phyloP scores from a whole-genome alignment of 257 asterid species.

The Jacaranda copaia region DNA sequence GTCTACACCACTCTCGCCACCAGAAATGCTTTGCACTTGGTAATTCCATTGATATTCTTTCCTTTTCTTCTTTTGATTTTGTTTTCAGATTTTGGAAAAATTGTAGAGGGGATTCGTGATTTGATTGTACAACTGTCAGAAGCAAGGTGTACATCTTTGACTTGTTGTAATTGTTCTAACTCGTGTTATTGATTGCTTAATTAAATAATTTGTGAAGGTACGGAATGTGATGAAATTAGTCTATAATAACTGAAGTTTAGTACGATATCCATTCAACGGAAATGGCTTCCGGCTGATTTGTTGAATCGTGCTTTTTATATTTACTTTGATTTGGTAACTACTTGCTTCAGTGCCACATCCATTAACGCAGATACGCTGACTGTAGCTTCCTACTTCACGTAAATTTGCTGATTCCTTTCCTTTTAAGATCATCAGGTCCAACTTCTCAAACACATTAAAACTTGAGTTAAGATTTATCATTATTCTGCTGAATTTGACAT shows the following conservation, averaged over 20 bases:
- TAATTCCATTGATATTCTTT: slow-evolving; percentile 28
- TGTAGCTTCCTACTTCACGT: not conserved
- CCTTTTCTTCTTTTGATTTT: not conserved
- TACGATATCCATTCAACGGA: not conserved
- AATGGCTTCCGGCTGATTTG: not conserved
- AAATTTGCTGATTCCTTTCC: not conserved
- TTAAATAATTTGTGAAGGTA: slow-evolving; percentile 5
- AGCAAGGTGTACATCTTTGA: slow-evolving; percentile 11
- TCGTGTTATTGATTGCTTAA: slow-evolving; percentile 8
- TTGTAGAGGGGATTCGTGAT: not conserved
- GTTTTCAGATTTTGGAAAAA: not conserved
- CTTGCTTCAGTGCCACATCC: not conserved
- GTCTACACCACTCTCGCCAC: slow-evolving; percentile 98
- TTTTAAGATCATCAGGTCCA: not conserved
- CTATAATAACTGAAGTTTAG: not conserved
- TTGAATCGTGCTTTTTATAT: not conserved
- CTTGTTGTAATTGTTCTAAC: slow-evolving; percentile 4
- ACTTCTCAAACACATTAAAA: not conserved
- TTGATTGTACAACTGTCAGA: slow-evolving; percentile 14
- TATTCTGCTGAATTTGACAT: not conserved
- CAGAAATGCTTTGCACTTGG: slow-evolving; percentile 96
- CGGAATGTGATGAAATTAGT: not conserved
- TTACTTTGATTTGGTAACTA: not conserved
- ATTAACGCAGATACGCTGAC: not conserved
- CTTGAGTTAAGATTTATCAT: slow-evolving; percentile 1